Percentiles rank a stretch among this genome's conserved stretches.
These are phyloP conservation scores for Penicillium sumatraense DNA, from an alignment of 2,329 filamentous ascomycete species.

Conservation along the genomic window DNA sequence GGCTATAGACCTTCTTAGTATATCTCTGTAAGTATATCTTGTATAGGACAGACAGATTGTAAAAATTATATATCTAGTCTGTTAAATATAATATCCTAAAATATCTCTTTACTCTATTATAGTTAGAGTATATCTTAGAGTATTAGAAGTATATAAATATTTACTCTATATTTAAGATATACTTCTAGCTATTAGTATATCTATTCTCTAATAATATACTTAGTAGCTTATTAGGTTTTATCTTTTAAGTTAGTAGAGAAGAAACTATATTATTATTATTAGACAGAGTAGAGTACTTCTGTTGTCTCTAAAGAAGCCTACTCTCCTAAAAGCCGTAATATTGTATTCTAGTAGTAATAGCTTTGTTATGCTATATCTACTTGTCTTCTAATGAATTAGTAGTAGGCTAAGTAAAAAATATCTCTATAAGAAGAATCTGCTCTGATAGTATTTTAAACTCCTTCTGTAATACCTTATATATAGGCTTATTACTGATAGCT, in stretches of 20 bases:
- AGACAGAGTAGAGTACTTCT: conserved; percentile 15
- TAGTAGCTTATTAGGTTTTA: conserved; percentile 8
- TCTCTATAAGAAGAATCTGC: conserved; percentile 29
- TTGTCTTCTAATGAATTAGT: conserved; percentile 28
- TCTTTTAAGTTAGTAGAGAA: conserved; percentile 11
- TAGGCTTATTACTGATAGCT: neutral
- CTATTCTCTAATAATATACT: conserved; percentile 13
- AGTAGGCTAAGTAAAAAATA: conserved; percentile 25
- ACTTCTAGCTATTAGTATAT: conserved; percentile 7
- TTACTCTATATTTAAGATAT: conserved; percentile 14
- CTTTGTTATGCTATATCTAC: conserved; percentile 23
- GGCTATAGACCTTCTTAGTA: conserved; percentile 15
- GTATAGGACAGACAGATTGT: conserved; percentile 18
- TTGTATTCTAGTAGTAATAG: conserved; percentile 18
- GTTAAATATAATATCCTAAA: conserved; percentile 25
- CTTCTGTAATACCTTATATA: neutral
- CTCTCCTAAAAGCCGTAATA: conserved; percentile 27
- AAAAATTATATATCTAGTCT: conserved; percentile 26
- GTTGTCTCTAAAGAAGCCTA: conserved; percentile 21
- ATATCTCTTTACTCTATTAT: conserved; percentile 26
- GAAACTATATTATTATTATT: conserved; percentile 13
- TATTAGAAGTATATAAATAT: conserved; percentile 24
- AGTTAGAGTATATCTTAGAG: conserved; percentile 23
- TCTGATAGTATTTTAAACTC: conserved; percentile 22
- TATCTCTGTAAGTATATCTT: conserved; percentile 24